Base-by-base conservation (phyloP, 2,329 filamentous ascomycete species). In the Paecilomyces sp. region DNA sequence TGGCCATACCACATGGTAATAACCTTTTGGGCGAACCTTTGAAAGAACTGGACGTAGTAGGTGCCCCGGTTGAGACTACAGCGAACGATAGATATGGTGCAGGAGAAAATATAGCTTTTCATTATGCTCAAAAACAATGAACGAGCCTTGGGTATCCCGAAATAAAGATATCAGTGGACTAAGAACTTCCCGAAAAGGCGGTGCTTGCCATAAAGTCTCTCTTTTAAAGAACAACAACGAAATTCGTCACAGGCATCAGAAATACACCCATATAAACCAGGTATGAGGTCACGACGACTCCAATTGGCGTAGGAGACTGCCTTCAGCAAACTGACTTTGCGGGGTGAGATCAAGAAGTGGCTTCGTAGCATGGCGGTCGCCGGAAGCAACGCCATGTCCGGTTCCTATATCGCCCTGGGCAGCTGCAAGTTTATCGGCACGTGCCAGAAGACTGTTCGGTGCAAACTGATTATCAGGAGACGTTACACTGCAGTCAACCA, bases 261-360 rank as follows among this genome's bases (percentile, higher is more conserved):
- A n/a, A 18, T 18, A 47, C 4, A 9, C n/a, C n/a, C n/a, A 18
- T 18, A 13, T 22, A 53, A 30, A 25, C 11, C 24, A 9, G 1
- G 13, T 7, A 25, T 3, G 12, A 30, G 34, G 11, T 56, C 25
- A 18, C 31, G 31, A 54, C n/a, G 60, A 62, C 56, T 75, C 71
- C 41, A 74, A 66, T 50, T 70, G 68, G n/a, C 72, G 68, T 13
- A 80, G 65, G 54, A 80, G 61, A 66, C 78, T 80, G 2, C 79
- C 79, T 61, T 79, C 75, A 3, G 70, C 73, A 62, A 80, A 80
- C 4, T 75, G 73, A 31, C 73, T 79, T 12, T 70, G 68, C 0
- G 71, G 68, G 3, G 70, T 70, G 57, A 80, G 62, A 62, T 80
- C 77, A 12, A 80, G 64, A 68, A 81, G 68, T 9, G 79, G 78